Conservation (phyloP, 1,284 basidiomycete genomes). For the Melampsora americana region DNA sequence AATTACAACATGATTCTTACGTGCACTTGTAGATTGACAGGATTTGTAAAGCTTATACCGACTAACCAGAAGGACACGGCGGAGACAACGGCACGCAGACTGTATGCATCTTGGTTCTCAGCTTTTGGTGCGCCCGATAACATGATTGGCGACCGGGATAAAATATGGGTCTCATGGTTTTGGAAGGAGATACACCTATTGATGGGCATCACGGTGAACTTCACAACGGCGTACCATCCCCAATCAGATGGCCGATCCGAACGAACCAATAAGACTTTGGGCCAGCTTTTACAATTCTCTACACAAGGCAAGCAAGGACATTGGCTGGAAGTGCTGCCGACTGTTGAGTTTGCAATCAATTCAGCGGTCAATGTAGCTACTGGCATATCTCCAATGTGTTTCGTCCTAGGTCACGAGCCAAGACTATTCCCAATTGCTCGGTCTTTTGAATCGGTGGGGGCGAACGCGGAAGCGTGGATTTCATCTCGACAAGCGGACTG, state of each 20-base stretch:
- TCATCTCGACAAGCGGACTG: neutral
- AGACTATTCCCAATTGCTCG: constrained; percentile 43
- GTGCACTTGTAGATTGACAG: neutral
- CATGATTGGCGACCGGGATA: constrained; percentile 7
- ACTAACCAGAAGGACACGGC: constrained; percentile 9
- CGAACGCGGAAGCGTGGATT: neutral
- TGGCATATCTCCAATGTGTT: constrained; percentile 38
- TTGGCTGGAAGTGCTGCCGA: neutral
- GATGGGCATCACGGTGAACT: neutral
- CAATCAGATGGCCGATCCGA: constrained; percentile 8
- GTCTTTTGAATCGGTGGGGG: no score
- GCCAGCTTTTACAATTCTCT: neutral
- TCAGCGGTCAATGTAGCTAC: constrained; percentile 45
- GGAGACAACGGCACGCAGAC: neutral
- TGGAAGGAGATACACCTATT: neutral
- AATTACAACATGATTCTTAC: constrained; percentile 4
- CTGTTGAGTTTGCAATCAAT: constrained; percentile 46
- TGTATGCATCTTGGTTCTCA: constrained; percentile 2
- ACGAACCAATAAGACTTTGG: constrained; percentile 13
- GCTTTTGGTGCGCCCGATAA: neutral
- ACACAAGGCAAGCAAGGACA: neutral
- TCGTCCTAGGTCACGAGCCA: constrained; percentile 44
- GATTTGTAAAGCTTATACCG: neutral
- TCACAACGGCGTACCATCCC: constrained; percentile 1
- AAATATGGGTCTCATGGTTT: constrained; percentile 11